Evolutionary conservation across 148 eudicot genomes (phyloP).

Genomic region (Vaccinium myrtillus): DNA sequence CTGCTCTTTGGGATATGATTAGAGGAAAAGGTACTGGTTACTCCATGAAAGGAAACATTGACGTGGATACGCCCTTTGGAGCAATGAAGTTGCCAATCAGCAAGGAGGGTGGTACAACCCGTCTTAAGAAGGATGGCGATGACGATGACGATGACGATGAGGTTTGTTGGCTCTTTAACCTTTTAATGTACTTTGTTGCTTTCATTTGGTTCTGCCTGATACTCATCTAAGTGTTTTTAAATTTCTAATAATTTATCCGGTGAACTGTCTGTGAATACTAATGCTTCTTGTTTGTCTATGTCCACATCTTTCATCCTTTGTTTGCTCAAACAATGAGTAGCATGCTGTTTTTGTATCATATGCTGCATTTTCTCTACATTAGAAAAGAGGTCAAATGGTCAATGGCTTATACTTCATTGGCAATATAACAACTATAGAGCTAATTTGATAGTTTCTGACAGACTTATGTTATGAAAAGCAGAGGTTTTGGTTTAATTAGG

Average conservation of each 20-base stretch:
- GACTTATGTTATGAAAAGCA: background rate
- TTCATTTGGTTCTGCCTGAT: background rate
- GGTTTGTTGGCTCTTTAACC: conserved; percentile 31
- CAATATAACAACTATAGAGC: background rate
- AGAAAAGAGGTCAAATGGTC: conserved; percentile 6
- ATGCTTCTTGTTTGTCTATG: background rate
- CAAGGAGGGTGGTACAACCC: conserved; percentile 86
- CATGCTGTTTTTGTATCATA: background rate
- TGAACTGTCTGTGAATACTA: background rate
- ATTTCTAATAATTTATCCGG: background rate
- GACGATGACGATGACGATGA: conserved; percentile 59
- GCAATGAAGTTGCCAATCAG: conserved; percentile 81
- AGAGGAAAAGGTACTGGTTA: conserved; percentile 91
- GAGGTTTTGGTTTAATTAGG: background rate
- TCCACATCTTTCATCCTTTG: background rate
- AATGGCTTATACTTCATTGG: background rate
- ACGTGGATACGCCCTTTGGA: conserved; percentile 91
- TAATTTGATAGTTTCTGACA: background rate
- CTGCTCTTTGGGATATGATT: conserved; percentile 94
- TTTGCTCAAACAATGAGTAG: background rate
- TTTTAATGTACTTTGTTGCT: background rate
- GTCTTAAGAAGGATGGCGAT: conserved; percentile 77
- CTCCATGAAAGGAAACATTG: conserved; percentile 76
- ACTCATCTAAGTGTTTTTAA: background rate
- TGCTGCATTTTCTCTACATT: conserved; percentile 1